Percentiles rank a stretch among this genome's conserved stretches.
Conservation (phyloP, 805 yeast genomes). For the Candida oleophila region DNA sequence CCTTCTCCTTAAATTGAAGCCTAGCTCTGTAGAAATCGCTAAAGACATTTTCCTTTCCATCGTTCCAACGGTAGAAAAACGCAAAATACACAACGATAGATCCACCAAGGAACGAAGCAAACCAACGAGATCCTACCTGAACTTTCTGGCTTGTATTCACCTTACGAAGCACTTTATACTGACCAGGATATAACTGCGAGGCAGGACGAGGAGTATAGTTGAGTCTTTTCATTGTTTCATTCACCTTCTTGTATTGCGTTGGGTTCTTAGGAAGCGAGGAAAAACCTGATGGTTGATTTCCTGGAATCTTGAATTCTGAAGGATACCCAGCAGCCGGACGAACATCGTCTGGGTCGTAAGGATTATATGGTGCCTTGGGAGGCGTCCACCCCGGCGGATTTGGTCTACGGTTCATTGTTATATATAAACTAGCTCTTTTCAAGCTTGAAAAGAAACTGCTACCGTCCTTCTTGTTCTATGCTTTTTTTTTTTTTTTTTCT, state of each 20-base stretch:
- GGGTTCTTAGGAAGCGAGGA: constrained; percentile 63
- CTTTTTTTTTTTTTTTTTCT: too few species aligned
- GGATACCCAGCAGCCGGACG: constrained; percentile 88
- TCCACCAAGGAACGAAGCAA: constrained; percentile 50
- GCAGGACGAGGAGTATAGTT: constrained; percentile 79
- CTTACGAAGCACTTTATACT: constrained; percentile 66
- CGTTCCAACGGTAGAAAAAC: constrained; percentile 83
- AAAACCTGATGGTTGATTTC: constrained; percentile 53
- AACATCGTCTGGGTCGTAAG: constrained; percentile 73
- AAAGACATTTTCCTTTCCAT: constrained; percentile 74
- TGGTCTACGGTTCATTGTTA: constrained; percentile 38
- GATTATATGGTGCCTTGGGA: constrained; percentile 83
- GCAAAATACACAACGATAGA: constrained; percentile 56
- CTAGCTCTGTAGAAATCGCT: constrained; percentile 65
- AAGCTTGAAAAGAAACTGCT: too few species aligned
- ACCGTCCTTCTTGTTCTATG: too few species aligned
- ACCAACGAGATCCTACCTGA: constrained; percentile 58
- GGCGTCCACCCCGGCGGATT: constrained; percentile 79
- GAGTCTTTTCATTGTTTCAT: constrained; percentile 70
- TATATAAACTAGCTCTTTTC: too few species aligned
- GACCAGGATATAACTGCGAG: constrained; percentile 74
- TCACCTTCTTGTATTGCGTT: constrained; percentile 63
- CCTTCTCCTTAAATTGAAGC: constrained; percentile 50
- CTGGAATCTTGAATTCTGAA: constrained; percentile 71
- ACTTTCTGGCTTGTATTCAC: constrained; percentile 53